Evolutionary conservation across 2,329 filamentous ascomycete genomes (phyloP).

Genomic region (Fusarium globosum): DNA sequence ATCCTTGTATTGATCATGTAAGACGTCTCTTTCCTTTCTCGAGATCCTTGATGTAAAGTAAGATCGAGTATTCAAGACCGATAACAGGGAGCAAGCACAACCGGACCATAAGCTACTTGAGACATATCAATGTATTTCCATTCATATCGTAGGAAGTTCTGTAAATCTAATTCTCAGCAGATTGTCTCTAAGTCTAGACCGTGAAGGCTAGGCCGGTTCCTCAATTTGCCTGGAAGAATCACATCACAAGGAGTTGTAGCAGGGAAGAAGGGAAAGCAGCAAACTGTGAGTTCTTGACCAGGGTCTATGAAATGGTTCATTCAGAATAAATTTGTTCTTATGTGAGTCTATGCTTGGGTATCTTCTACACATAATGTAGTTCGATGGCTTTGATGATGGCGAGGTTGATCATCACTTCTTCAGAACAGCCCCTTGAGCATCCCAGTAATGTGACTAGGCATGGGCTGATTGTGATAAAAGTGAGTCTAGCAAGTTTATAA

Average conservation of each 20-base stretch:
- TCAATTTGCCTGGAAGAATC: not conserved
- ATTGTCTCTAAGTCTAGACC: not conserved
- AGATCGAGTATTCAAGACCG: not conserved
- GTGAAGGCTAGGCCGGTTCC: not conserved
- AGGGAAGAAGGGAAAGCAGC: too few species aligned
- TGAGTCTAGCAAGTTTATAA: accelerated
- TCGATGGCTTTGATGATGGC: not conserved
- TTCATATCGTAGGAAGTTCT: accelerated
- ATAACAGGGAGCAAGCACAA: not conserved
- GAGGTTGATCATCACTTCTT: not conserved
- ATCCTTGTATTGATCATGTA: not conserved
- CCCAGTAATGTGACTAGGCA: not conserved
- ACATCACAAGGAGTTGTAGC: not conserved
- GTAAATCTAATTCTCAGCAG: too few species aligned
- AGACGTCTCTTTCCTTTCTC: not conserved
- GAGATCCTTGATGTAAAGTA: not conserved
- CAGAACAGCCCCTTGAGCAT: not conserved
- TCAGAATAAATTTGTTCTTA: too few species aligned
- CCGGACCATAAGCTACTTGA: too few species aligned
- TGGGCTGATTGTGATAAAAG: accelerated
- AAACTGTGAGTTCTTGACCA: not conserved
- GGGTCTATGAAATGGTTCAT: accelerated
- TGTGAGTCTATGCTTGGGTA: not conserved
- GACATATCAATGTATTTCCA: accelerated
- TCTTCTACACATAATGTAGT: not conserved